A percentile compares a stretch with the other conserved stretches of the same genome.
phyloP scores from a whole-genome alignment of 352 stramenopile species.

The Phytophthora tubulina region DNA sequence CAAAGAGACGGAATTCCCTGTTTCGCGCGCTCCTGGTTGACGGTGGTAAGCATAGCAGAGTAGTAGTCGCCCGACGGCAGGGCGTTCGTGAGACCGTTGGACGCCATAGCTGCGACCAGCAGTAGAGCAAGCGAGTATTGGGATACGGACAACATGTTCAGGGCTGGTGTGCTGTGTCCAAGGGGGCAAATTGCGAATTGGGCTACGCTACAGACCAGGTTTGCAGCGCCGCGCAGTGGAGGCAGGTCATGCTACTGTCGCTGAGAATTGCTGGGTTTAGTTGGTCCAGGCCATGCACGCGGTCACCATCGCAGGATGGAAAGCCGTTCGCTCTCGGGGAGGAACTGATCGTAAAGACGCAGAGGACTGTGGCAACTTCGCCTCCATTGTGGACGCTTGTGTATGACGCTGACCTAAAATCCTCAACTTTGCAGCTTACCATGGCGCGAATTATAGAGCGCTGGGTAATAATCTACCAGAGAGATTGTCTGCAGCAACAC shows the following conservation, averaged over 20 bases:
- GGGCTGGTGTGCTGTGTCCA: not conserved
- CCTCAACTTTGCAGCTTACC: too few relatives aligned
- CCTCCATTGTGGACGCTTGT: not conserved
- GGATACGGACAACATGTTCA: slow-evolving; percentile 21
- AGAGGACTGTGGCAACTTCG: slow-evolving; percentile 8
- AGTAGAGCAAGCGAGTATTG: slow-evolving; percentile 34
- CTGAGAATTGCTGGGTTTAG: slow-evolving; percentile 18
- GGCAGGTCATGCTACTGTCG: slow-evolving; percentile 24
- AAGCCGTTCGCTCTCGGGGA: slow-evolving; percentile 22
- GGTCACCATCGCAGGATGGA: slow-evolving; percentile 36
- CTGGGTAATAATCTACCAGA: not conserved
- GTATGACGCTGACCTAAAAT: not conserved
- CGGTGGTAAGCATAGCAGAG: slow-evolving; percentile 44
- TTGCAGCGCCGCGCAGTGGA: slow-evolving; percentile 17
- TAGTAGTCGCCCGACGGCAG: slow-evolving; percentile 19
- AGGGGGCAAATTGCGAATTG: slow-evolving; percentile 24
- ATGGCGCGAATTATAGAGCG: slow-evolving; percentile 19
- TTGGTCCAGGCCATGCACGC: slow-evolving; percentile 25
- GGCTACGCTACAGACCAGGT: slow-evolving; percentile 7
- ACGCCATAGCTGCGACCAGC: slow-evolving; percentile 26
- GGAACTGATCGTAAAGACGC: slow-evolving; percentile 22
- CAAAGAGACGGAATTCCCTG: slow-evolving; percentile 43
- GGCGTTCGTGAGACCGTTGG: slow-evolving; percentile 19
- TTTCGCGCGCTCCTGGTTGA: slow-evolving; percentile 53
- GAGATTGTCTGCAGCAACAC: too few relatives aligned